Conservation (phyloP, 495 filamentous ascomycete genomes). For the Hyphodiscus hymeniophilus region DNA sequence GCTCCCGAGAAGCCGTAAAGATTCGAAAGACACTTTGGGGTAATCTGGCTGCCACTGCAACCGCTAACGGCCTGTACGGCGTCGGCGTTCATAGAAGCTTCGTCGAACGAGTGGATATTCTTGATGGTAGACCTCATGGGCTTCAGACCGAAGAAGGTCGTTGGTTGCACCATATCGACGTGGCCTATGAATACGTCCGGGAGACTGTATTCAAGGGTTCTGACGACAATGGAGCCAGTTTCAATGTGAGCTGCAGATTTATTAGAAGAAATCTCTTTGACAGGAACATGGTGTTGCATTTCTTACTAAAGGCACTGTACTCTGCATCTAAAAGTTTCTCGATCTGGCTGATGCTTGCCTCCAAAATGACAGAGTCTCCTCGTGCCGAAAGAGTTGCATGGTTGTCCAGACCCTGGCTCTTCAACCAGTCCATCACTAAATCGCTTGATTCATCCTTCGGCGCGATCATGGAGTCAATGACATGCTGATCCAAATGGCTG, state of each 20-base stretch:
- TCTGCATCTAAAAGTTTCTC: conserved; percentile 20
- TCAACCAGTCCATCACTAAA: conserved; percentile 18
- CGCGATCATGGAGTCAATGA: conserved; percentile 18
- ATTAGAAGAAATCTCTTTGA: background rate
- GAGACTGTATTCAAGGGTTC: conserved; percentile 42
- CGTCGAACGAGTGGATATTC: background rate
- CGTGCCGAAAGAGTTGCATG: conserved; percentile 12
- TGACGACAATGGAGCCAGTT: conserved; percentile 3
- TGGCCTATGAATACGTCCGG: conserved; percentile 45
- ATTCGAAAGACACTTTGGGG: conserved; percentile 18
- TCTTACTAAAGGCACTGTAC: conserved; percentile 15
- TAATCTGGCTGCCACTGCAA: conserved; percentile 14
- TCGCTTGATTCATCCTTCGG: conserved; percentile 19
- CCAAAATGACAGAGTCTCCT: conserved; percentile 15
- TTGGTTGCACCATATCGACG: conserved; percentile 60
- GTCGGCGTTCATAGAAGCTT: background rate
- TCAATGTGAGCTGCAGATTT: conserved; percentile 6
- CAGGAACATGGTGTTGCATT: background rate
- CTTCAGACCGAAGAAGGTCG: conserved; percentile 46
- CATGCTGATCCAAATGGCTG: conserved; percentile 17
- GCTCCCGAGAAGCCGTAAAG: conserved; percentile 18
- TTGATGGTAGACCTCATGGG: conserved; percentile 16
- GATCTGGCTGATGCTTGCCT: conserved; percentile 15
- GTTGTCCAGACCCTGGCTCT: conserved; percentile 10
- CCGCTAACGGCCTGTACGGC: conserved; percentile 7